Evolutionary conservation across 352 stramenopile genomes (phyloP).

Genomic region (Blastocystis sp.): DNA sequence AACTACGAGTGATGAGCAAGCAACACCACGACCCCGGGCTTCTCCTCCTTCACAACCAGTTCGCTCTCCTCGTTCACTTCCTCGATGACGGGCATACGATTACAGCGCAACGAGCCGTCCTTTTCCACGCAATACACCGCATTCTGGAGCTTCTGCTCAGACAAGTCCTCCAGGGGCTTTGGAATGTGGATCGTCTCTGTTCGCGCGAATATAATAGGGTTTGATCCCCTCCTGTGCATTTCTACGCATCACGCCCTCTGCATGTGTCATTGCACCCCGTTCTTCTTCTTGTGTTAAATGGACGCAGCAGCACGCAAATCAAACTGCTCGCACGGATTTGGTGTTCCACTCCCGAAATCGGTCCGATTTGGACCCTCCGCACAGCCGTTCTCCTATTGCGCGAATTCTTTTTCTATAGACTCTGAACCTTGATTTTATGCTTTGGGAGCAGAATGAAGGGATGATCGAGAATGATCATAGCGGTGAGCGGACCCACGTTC

Average conservation of each 20-base stretch:
- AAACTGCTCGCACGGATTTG: too few species aligned
- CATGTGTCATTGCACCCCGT: neutral
- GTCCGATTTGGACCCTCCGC: too few species aligned
- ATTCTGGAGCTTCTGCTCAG: neutral
- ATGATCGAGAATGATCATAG: too few species aligned
- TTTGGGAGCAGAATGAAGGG: too few species aligned
- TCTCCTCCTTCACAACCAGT: neutral
- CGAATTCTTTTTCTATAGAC: too few species aligned
- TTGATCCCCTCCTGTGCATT: neutral
- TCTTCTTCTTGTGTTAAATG: too few species aligned
- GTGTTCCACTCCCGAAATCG: too few species aligned
- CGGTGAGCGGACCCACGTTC: too few species aligned
- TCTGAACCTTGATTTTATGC: too few species aligned
- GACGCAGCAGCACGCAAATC: too few species aligned
- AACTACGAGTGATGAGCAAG: slow-evolving; percentile 12
- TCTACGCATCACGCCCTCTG: neutral
- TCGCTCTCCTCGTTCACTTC: slow-evolving; percentile 34
- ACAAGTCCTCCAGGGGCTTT: slow-evolving; percentile 6
- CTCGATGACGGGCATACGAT: neutral
- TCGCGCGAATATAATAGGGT: slow-evolving; percentile 68
- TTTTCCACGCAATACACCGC: slow-evolving; percentile 52
- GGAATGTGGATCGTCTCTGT: slow-evolving; percentile 64
- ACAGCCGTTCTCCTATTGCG: too few species aligned
- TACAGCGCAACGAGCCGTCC: slow-evolving; percentile 17
- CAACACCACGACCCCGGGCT: neutral